Conservation (phyloP, 768 basidiomycete genomes). For the Pisolithus tinctorius region DNA sequence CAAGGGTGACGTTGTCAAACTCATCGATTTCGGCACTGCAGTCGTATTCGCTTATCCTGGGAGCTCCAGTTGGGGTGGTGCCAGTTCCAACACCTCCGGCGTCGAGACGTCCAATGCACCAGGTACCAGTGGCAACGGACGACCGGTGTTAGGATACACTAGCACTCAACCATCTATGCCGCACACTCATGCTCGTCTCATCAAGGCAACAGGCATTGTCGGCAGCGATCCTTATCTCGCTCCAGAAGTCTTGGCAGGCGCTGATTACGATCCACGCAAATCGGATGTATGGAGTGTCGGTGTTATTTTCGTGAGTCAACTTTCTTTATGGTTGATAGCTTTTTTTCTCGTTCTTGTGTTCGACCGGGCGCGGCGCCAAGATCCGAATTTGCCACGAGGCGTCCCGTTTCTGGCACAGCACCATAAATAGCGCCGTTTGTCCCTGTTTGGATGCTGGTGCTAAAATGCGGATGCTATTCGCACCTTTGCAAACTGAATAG, state of each 20-base stretch:
- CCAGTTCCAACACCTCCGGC: slow-evolving; percentile 15
- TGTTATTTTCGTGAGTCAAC: slow-evolving; percentile 79
- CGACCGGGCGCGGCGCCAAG: background rate
- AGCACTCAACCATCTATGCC: slow-evolving; percentile 22
- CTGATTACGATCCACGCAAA: slow-evolving; percentile 90
- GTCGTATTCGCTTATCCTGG: slow-evolving; percentile 99
- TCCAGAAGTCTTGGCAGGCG: slow-evolving; percentile 81
- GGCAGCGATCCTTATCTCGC: slow-evolving; percentile 98
- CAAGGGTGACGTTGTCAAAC: slow-evolving; percentile 87
- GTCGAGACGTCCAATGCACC: background rate
- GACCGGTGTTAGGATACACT: slow-evolving; percentile 15
- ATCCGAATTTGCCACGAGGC: too few species aligned
- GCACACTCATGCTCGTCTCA: slow-evolving; percentile 34
- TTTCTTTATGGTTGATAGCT: background rate
- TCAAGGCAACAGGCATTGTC: slow-evolving; percentile 82
- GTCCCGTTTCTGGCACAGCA: too few species aligned
- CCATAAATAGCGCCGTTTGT: too few species aligned
- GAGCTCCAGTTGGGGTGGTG: slow-evolving; percentile 46
- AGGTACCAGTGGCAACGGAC: background rate
- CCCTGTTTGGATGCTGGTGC: too few species aligned
- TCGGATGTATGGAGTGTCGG: slow-evolving; percentile 98
- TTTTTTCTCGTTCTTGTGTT: background rate
- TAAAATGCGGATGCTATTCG: too few species aligned
- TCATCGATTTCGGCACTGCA: slow-evolving; percentile 99
- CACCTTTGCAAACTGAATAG: too few species aligned